A percentile compares a stretch with the other conserved stretches of the same genome.
These are phyloP conservation scores for Erythrobasidium yunnanense DNA, from an alignment of 768 basidiomycete genomes.

Conservation along the genomic window DNA sequence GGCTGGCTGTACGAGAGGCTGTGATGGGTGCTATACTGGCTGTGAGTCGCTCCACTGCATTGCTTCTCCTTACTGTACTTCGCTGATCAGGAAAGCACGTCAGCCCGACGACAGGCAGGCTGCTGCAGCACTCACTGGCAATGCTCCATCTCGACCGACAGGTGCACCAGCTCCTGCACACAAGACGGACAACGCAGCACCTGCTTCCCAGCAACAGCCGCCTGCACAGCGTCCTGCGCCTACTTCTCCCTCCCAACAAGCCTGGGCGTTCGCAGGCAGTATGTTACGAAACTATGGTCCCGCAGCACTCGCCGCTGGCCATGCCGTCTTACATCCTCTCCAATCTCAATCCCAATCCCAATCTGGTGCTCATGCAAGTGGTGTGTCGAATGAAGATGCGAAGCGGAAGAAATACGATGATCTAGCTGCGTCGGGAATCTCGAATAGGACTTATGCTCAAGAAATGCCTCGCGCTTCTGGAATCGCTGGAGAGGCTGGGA, in stretches of 20 bases:
- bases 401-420: slow-evolving; percentile 17
- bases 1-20: not conserved
- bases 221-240: not conserved
- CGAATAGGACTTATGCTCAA: not conserved
- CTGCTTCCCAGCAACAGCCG: not conserved
- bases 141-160: not conserved
- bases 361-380: not conserved
- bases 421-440: slow-evolving; percentile 2
- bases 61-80: not conserved
- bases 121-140: not conserved
- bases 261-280: slow-evolving; percentile 7
- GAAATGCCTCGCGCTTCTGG: not conserved
- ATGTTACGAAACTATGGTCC: slow-evolving; percentile 12
- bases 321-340: slow-evolving; percentile 4
- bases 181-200: not conserved
- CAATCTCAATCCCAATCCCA: not conserved
- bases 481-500: not conserved
- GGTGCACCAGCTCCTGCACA: not conserved
- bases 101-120: slow-evolving; percentile 14
- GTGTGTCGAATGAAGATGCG: not conserved
- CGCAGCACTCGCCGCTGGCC: slow-evolving; percentile 13
- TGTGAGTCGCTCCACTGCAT: not conserved
- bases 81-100: not conserved
- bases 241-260: not conserved
- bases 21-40: slow-evolving; percentile 10